Percentiles rank a stretch among this genome's conserved stretches.
phyloP scores from a whole-genome alignment of 73 alveolate species.

The Tetrahymena elliotti region DNA sequence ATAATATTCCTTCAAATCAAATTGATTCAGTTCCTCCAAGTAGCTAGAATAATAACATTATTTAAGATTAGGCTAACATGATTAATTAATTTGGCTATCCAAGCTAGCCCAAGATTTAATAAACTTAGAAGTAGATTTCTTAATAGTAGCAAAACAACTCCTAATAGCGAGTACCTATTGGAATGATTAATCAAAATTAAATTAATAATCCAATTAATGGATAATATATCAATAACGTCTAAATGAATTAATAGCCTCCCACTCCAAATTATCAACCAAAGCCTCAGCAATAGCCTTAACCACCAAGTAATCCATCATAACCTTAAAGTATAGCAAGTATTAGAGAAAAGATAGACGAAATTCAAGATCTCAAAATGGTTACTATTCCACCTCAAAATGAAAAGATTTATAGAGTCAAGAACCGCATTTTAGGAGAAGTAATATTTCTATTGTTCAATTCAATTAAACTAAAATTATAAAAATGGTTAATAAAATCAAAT shows the following conservation, averaged over 20 bases:
- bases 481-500: neutral
- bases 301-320: neutral
- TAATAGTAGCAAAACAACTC: neutral
- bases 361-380: neutral
- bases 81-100: neutral
- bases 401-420: neutral
- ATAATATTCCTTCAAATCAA: neutral
- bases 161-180: neutral
- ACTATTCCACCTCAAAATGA: neutral
- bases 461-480: too few species aligned
- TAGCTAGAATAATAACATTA: neutral
- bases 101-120: neutral
- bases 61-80: neutral
- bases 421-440: neutral
- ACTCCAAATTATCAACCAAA: neutral
- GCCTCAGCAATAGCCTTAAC: neutral
- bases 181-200: neutral
- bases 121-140: neutral
- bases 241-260: neutral
- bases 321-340: neutral
- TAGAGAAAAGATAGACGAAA: neutral
- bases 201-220: neutral
- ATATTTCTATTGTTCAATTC: neutral
- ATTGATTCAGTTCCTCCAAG: neutral
- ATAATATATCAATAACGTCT: neutral